Percentiles rank a stretch among this genome's conserved stretches.
These are phyloP conservation scores for Saprolegnia parasitica DNA, from an alignment of 352 stramenopile species.

Conservation along the genomic window DNA sequence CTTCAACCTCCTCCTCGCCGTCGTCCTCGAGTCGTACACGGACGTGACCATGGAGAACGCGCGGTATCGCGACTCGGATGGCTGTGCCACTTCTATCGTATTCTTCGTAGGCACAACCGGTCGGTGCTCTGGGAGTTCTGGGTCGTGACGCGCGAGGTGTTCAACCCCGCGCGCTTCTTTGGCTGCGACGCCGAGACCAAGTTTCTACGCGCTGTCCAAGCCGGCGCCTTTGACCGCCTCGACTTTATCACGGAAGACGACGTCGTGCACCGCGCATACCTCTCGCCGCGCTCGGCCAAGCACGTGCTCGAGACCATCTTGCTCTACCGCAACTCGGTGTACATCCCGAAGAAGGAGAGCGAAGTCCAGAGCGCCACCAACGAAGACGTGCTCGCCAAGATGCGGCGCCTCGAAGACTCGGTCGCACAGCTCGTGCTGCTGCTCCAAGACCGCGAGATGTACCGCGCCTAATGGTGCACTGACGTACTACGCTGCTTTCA, in stretches of 20 bases:
- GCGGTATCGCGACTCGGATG: neutral
- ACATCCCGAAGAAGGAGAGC: neutral
- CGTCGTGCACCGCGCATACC: neutral
- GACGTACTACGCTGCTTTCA: too few species aligned
- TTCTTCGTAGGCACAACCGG: neutral
- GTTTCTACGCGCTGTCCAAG: conserved; percentile 1
- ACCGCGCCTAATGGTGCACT: too few species aligned
- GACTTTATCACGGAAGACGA: conserved; percentile 1
- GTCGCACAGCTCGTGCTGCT: neutral
- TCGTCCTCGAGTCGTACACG: conserved; percentile 26
- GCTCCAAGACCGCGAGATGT: neutral
- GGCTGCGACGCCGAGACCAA: neutral
- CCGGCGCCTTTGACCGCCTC: neutral
- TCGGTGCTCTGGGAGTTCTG: conserved; percentile 6
- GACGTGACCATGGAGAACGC: conserved; percentile 14
- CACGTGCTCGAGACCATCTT: neutral
- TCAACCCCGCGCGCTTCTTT: conserved; percentile 1
- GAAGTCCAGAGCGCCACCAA: neutral
- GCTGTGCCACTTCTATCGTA: neutral
- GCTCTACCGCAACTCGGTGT: neutral
- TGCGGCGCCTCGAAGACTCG: neutral
- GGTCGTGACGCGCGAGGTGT: neutral
- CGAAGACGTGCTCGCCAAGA: neutral
- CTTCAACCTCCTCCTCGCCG: conserved; percentile 27
- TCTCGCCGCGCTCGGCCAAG: neutral